Evolutionary conservation across 1,284 basidiomycete species (phyloP).

Genomic region (Anthracocystis walkeri): DNA sequence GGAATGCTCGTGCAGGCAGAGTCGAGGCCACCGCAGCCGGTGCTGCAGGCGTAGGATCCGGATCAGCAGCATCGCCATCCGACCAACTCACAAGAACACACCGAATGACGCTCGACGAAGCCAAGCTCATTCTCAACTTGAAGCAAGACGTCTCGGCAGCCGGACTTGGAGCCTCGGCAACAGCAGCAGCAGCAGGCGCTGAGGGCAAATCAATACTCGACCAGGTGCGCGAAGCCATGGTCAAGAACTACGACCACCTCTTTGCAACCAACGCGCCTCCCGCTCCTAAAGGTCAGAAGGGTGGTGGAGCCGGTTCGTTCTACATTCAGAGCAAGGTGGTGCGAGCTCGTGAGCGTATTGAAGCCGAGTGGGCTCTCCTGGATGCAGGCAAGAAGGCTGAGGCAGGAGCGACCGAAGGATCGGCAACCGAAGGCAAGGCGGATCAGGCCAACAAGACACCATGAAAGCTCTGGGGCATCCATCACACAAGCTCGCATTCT

Average conservation of each 20-base stretch:
- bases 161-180: conserved; percentile 20
- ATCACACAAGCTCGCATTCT: conserved; percentile 2
- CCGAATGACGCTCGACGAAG: conserved; percentile 95
- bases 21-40: conserved; percentile 79
- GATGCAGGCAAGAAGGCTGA: conserved; percentile 38
- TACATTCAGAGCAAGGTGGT: conserved; percentile 98
- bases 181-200: conserved; percentile 18
- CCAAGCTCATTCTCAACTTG: conserved; percentile 89
- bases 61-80: conserved; percentile 61
- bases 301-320: conserved; percentile 66
- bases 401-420: conserved; percentile 18
- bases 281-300: conserved; percentile 65
- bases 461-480: conserved; percentile 6
- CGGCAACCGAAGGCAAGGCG: conserved; percentile 21
- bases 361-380: conserved; percentile 76
- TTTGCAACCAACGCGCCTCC: conserved; percentile 83
- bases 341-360: conserved; percentile 91
- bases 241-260: conserved; percentile 86
- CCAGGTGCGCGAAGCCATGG: conserved; percentile 51
- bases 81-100: conserved; percentile 76
- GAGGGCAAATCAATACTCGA: conserved; percentile 51
- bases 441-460: conserved; percentile 26
- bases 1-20: conserved; percentile 85
- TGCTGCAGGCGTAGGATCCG: conserved; percentile 73
- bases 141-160: conserved; percentile 74